Evolutionary conservation across 129 eudicot genomes (phyloP), one percentile per base, ranked within the genome.

Genomic region (Helianthus tuberosus): DNA sequence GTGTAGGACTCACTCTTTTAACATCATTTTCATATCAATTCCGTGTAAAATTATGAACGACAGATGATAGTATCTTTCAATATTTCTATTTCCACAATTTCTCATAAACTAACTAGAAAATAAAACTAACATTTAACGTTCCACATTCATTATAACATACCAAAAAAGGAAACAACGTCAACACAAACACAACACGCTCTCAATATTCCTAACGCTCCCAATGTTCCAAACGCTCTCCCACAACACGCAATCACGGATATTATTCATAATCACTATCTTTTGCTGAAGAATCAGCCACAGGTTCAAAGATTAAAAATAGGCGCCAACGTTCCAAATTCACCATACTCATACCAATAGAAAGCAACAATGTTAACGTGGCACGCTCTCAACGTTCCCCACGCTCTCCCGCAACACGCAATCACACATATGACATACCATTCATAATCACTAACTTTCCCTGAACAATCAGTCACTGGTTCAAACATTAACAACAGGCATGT

Each of bases 41-140:
- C 36, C 63, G 23, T 57, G 9, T 35, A 55, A 17, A 67, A 32
- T 32, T 32, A 32, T 32, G 3, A 27, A 27, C 4, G 36, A 32
- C 36, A 32, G 20, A 67, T 1, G n/a, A 76, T 38, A 46, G 29
- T 39, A 66, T 6, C 58, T 57, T 11, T 12, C 25, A 1, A 43
- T 29, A 8, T 39, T 36, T 53, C 64, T 16, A 64, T 51, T 50
- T 64, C 53, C 64, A n/a, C 25, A 20, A 36, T 71, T 17, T 8
- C 75, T 55, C 4, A 71, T 71, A 38, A 55, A 71, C 66, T 71
- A 54, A 23, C 13, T 53, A 53, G 38, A 27, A 11, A 69, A 51
- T 3, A 50, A 8, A 38, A 58, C 55, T 9, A 29, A 10, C 23
- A 52, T 53, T 69, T 50, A 50, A 69, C 0, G 20, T 53, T 50